These are phyloP conservation scores for Geotrichum carabidarum DNA, from an alignment of 1,139 yeast species.

Conservation along the genomic window DNA sequence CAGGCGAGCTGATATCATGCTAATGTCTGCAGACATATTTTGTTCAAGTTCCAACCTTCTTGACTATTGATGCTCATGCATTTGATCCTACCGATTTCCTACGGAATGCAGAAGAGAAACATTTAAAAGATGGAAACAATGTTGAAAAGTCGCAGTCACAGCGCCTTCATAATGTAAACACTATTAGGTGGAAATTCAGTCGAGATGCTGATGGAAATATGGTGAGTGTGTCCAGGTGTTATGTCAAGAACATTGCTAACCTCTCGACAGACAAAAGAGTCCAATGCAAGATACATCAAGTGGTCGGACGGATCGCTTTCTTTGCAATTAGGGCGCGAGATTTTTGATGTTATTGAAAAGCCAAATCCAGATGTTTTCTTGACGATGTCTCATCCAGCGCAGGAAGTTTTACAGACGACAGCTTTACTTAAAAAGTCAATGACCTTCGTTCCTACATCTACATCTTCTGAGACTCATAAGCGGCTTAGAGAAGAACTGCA, in stretches of 20 bases:
- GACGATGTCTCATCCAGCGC: slow-evolving; percentile 65
- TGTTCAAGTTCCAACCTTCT: slow-evolving; percentile 74
- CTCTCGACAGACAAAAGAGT: slow-evolving; percentile 49
- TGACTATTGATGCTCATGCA: slow-evolving; percentile 78
- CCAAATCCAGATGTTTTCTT: slow-evolving; percentile 70
- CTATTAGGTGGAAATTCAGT: slow-evolving; percentile 89
- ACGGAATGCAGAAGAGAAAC: slow-evolving; percentile 17
- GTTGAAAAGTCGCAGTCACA: slow-evolving; percentile 47
- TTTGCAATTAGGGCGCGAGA: slow-evolving; percentile 78
- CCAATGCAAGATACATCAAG: slow-evolving; percentile 82
- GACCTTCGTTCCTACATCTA: slow-evolving; percentile 83
- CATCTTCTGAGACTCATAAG: slow-evolving; percentile 73
- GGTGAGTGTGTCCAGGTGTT: slow-evolving; percentile 7
- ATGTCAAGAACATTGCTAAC: slow-evolving; percentile 15
- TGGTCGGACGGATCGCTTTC: slow-evolving; percentile 94
- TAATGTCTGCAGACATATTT: slow-evolving; percentile 41
- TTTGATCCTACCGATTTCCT: slow-evolving; percentile 73
- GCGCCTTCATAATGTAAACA: slow-evolving; percentile 66
- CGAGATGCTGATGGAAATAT: slow-evolving; percentile 56
- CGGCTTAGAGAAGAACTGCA: slow-evolving; percentile 74
- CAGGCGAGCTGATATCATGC: slow-evolving; percentile 24
- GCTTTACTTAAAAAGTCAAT: slow-evolving; percentile 48
- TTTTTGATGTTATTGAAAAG: slow-evolving; percentile 65
- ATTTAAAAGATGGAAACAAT: slow-evolving; percentile 43
- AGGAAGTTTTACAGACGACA: slow-evolving; percentile 59